Evolutionary conservation across 441 rosid species (phyloP), one percentile per base, ranked within the genome.

Genomic region (Erodium texanum): DNA sequence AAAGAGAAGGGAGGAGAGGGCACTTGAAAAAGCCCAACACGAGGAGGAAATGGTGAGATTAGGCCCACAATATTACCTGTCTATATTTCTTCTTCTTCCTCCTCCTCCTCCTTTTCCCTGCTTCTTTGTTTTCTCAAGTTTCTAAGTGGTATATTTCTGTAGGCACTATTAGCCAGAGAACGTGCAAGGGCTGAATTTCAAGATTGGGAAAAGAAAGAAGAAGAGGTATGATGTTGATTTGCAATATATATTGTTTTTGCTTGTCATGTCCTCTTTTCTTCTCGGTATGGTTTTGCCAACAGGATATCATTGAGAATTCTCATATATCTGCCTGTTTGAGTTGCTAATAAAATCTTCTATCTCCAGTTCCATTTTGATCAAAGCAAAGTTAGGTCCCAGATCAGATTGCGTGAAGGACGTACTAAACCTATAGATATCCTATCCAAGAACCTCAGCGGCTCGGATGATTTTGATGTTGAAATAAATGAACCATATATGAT

Each of bases 181-280:
- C 96, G 96, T 74, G 96, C 99, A 56, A 83, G 96, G 72, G 99
- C 97, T 74, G 99, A 93, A 78, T 88, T 85, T 78, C 96, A 91
- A 67, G 99, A 93, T 65, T 93, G 95, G 97, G 99, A 93, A 87
- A 93, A 88, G 81, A 93, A 91, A 74, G 99, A 93, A 75, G 96
- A 91, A 75, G 96, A 93, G 90, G 98, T 87, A 73, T 68, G 36
- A 27, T 27, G 29, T 27, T 27, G 29, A 27, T 27, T 27, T 27
- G 29, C 29, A 27, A 27, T 27, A 27, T 1, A 4, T 27, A 27
- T 1, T 27, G 4, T 27, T 27, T 27, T 27, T 27, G 29, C 29
- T 27, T 27, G 29, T 4, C 29, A 27, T 27, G 1, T 27, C 29
- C 4, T 4, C 4, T 4, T 27, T 27, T 27, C 29, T 4, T 27